Base-by-base conservation (phyloP, 257 asterid genomes). In the Nicotiana noctiflora region DNA sequence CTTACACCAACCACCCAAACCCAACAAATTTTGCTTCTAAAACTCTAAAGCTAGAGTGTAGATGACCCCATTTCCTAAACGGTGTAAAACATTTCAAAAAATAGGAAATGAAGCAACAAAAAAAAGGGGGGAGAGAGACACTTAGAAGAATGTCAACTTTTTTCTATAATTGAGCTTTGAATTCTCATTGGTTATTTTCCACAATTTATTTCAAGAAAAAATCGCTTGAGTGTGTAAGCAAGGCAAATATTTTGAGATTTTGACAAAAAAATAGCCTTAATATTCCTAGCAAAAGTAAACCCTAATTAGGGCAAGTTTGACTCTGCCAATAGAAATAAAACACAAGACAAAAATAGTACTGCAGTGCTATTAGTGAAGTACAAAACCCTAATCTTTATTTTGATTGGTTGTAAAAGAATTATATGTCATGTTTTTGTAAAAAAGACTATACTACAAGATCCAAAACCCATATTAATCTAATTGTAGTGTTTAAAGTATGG, bases 251-350 rank as follows among this genome's bases (percentile, higher is more conserved):
- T 15, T 49, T n/a, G 49, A 17, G 23, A 40, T 17, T 17, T 10
- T 46, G 4, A 32, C 7, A 5, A 11, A 37, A 61, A 4, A n/a
- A 21, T 27, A 62, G 10, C 1, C 15, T 62, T 49, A 46, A n/a
- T 32, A 27, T 44, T 78, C 5, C 5, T 18, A 3, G 29, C 25
- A 17, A 18, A 64, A 82, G 75, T 25, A 85, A 83, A 80, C 91
- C 91, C 90, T 84, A 85, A 81, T 89, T 85, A 88, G 88, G 86
- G 87, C 59, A 76, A 68, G 59, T 15, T 84, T 83, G 79, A 74
- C 79, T 74, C 77, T 61, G 23, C 62, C 25, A 56, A 18, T 6
- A 56, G 23, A 56, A 56, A 56, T 18, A 18, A 56, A 18, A 25
- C 23, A 18, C 62, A 59, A 31, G 18, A 56, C 17, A 46, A 25